Evolutionary conservation across 495 filamentous ascomycete genomes (phyloP).

Genomic region (Neurospora cerealis): DNA sequence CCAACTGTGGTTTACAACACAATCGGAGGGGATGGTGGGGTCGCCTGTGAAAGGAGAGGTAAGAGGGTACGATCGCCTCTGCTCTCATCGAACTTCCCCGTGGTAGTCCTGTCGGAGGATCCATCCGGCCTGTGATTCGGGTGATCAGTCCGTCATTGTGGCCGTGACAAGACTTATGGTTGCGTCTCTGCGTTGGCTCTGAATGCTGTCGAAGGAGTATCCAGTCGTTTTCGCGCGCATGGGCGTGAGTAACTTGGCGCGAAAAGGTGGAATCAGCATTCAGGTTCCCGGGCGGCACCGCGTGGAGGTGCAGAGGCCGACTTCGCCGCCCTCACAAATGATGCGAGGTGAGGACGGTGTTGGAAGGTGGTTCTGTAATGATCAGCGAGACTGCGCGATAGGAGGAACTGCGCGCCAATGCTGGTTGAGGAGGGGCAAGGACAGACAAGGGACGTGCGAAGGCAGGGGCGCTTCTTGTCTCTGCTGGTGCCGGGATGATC

Average conservation of each 20-base stretch:
- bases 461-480: neutral
- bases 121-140: neutral
- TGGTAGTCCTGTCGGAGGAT: neutral
- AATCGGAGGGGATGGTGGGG: neutral
- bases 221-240: neutral
- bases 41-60: neutral
- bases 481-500: neutral
- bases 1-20: neutral
- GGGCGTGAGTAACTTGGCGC: neutral
- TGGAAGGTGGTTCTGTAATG: neutral
- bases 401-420: neutral
- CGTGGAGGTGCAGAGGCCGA: neutral
- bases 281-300: neutral
- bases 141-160: neutral
- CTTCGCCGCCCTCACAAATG: neutral
- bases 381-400: neutral
- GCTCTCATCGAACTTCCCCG: neutral
- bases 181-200: neutral
- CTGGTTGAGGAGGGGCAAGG: neutral
- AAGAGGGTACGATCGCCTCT: neutral
- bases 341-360: neutral
- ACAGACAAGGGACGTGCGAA: neutral
- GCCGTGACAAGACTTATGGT: neutral
- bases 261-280: neutral
- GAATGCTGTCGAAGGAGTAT: neutral